A percentile compares a stretch with the other conserved stretches of the same genome.
Evolutionary conservation across 768 basidiomycete genomes (phyloP).

Genomic region (Suillus cothurnatus): DNA sequence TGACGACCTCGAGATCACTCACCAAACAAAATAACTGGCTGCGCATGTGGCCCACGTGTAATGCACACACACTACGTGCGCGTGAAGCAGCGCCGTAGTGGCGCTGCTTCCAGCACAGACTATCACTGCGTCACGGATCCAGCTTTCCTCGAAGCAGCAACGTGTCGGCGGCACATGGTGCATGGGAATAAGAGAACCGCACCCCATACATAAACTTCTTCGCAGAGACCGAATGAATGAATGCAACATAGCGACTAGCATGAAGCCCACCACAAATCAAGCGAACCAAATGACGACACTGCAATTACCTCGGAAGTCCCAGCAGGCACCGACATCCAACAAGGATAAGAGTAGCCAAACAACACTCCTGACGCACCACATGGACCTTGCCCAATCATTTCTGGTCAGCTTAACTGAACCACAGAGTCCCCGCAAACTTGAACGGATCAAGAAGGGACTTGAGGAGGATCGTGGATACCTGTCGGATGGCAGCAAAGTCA

Average conservation of each 20-base stretch:
- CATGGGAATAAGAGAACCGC: neutral
- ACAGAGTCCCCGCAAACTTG: constrained; percentile 27
- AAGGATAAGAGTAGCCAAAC: neutral
- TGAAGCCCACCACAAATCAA: neutral
- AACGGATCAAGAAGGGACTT: constrained; percentile 33
- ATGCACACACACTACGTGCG: neutral
- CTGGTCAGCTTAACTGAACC: constrained; percentile 31
- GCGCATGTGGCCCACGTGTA: neutral
- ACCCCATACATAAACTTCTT: constrained; percentile 5
- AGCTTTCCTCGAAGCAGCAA: constrained; percentile 4
- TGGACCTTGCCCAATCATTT: constrained; percentile 34
- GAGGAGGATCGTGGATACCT: constrained; percentile 33
- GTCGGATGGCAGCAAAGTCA: constrained; percentile 32
- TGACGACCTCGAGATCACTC: neutral
- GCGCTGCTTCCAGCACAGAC: neutral
- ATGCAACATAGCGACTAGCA: neutral
- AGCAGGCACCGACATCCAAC: neutral
- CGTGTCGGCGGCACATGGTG: neutral
- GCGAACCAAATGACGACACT: constrained; percentile 2
- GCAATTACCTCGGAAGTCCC: constrained; percentile 10
- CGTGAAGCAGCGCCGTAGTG: neutral
- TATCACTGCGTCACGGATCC: neutral
- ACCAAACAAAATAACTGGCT: neutral
- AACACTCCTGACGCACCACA: constrained; percentile 21
- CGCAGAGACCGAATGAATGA: neutral